Percentiles rank a stretch among this genome's conserved stretches.
These are phyloP conservation scores for Dryadomyces sulphureus DNA, from an alignment of 2,329 filamentous ascomycete genomes.

Conservation along the genomic window DNA sequence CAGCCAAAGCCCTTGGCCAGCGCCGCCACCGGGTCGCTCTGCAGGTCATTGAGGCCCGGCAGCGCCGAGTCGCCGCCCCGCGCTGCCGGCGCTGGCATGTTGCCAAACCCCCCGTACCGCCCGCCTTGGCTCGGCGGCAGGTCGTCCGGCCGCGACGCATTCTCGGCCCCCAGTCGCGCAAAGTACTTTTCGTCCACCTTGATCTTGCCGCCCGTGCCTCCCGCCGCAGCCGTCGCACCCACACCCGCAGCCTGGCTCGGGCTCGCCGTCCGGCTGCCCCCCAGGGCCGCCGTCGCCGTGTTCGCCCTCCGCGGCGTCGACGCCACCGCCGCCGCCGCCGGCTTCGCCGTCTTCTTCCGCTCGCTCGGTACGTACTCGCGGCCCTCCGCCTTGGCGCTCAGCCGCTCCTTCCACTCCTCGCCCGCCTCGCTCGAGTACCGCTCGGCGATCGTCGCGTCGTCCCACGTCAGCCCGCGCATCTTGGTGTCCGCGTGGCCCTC, in stretches of 20 bases:
- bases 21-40: slow-evolving; percentile 78
- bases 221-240: neutral
- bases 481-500: slow-evolving; percentile 53
- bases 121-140: slow-evolving; percentile 82
- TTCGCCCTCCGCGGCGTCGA: slow-evolving; percentile 14
- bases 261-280: slow-evolving; percentile 14
- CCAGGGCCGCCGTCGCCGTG: neutral
- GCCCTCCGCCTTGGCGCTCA: slow-evolving; percentile 78
- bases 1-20: slow-evolving; percentile 89
- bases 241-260: slow-evolving; percentile 8
- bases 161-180: slow-evolving; percentile 67
- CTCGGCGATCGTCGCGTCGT: slow-evolving; percentile 79
- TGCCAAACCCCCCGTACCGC: slow-evolving; percentile 86
- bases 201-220: slow-evolving; percentile 26
- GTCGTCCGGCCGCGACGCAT: slow-evolving; percentile 58
- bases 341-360: slow-evolving; percentile 28
- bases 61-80: slow-evolving; percentile 28
- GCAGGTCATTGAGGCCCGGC: slow-evolving; percentile 72
- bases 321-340: slow-evolving; percentile 21
- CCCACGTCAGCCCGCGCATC: slow-evolving; percentile 57
- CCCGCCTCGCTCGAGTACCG: slow-evolving; percentile 80
- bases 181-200: slow-evolving; percentile 82
- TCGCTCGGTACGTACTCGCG: slow-evolving; percentile 67
- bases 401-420: slow-evolving; percentile 87
- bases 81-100: slow-evolving; percentile 42